Base-by-base conservation (phyloP, 2,329 filamentous ascomycete species). In the Aspergillus tubingensis region DNA sequence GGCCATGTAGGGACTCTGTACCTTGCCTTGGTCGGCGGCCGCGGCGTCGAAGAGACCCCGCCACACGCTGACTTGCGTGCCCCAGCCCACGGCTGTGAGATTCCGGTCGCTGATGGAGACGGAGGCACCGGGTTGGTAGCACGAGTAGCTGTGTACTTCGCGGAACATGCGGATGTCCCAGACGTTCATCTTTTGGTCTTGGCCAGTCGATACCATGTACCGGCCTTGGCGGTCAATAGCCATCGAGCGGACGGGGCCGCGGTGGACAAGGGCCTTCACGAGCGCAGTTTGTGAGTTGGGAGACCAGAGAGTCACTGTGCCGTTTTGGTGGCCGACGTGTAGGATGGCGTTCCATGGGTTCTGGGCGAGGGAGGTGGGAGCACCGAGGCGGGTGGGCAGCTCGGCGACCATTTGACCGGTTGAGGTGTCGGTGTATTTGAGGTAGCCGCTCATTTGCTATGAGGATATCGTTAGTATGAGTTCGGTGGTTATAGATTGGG, bases 161-260 rank as follows among this genome's bases (percentile, higher is more conserved):
- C 90, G 92, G 81, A 96, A 95, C 85, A 92, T 96, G 47, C 94
- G 87, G 64, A 98, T 89, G 74, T 98, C 94, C 92, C 94, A 97
- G 11, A 96, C 88, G n/a, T 90, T 88, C 90, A 96, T 96, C 73
- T 90, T 91, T 66, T 88, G 83, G 74, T 97, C 94, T 73, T 96
- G 92, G 1, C 93, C 94, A 0, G 91, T 89, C 3, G 92, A 92
- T 10, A 96, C 92, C 94, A 98, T 97, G 79, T 97, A 99, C 59
- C 90, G 87, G 21, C 95, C 95, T 74, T 94, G 91, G 61, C 93
- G 86, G 73, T 99, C 94, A 44, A 98, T 83, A 2, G 91, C 91
- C 52, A 97, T 75, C 10, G 91, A 88, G 58, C 93, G 87, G 3
- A 99, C 92, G 0, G 95, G 95, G 5, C 95, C 95, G 59, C 87